Evolutionary conservation across 495 filamentous ascomycete genomes (phyloP), one percentile per base, ranked within the genome.

Genomic region (Neurospora sp.): DNA sequence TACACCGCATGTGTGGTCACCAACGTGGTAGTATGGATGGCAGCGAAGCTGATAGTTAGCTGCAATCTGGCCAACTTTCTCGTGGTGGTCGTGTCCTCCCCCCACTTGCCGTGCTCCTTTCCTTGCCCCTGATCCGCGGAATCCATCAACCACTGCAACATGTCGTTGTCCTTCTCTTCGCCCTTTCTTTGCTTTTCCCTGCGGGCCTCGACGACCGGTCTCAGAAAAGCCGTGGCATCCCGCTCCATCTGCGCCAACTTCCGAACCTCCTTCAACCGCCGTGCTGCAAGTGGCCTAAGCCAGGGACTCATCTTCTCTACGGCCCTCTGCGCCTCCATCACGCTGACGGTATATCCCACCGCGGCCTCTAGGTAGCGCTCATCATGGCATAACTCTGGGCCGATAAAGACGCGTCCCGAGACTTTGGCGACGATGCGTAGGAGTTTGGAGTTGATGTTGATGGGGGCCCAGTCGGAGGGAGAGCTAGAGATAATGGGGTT

Each of bases 351-450:
- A 77, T 87, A 91, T 41, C 84, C 85, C 74, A 89, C 85, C 2
- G 88, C 85, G 5, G 86, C 81, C 31, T 86, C 76, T 22, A 90
- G 77, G 83, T 90, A 92, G 16, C 88, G 84, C 69, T 85, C 79
- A 37, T 87, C 79, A 2, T 86, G 84, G 74, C 85, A 87, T 53
- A 89, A 74, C 12, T 85, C 81, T 6, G 82, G 74, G 27, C 89
- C 90, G 69, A 90, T 80, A 70, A 91, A 91, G 8, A 87, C 79
- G 16, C 88, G 79, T n/a, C 87, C 86, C 0, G 89, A 89, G 27
- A 89, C 71, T 7, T 83, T 84, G 44, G 87, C 87, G 1, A 91
- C 85, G 14, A 89, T 84, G 14, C 82, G 81, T 1, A 84, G 76
- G 1, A 87, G 45, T 8, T 75, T 80, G 2, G 71, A 42, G 73